Percentiles rank a stretch among this genome's conserved stretches.
Evolutionary conservation across 768 basidiomycete species (phyloP).

Genomic region (Rickenella mellea): DNA sequence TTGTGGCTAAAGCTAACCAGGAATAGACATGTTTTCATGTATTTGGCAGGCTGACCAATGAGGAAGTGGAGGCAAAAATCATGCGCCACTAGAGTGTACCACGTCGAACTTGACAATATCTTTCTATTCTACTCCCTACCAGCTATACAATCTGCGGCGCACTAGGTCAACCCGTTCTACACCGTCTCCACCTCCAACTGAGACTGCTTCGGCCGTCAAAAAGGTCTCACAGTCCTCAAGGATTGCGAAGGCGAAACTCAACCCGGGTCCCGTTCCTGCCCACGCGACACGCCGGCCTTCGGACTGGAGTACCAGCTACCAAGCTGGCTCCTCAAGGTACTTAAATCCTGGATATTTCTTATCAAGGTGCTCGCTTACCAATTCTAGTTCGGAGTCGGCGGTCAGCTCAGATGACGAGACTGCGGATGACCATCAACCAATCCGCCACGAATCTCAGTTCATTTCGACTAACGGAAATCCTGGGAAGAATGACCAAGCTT

Average conservation of each 20-base stretch:
- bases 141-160: conserved; percentile 56
- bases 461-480: background rate
- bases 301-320: conserved; percentile 83
- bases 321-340: conserved; percentile 76
- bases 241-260: conserved; percentile 15
- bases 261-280: conserved; percentile 10
- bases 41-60: too few species aligned
- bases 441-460: too few species aligned
- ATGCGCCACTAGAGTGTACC: background rate
- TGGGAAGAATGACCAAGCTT: background rate
- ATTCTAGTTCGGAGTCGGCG: conserved; percentile 36
- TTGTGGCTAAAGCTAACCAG: too few species aligned
- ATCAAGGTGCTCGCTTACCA: background rate
- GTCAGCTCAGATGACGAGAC: conserved; percentile 47
- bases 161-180: conserved; percentile 74
- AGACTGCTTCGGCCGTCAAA: background rate
- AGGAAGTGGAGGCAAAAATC: too few species aligned
- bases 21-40: too few species aligned
- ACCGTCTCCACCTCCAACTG: conserved; percentile 30
- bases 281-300: conserved; percentile 24
- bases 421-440: conserved; percentile 42
- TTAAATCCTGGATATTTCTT: conserved; percentile 11
- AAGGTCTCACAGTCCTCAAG: background rate
- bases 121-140: background rate
- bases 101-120: background rate